These are phyloP conservation scores for Yamadazyma spencermartinsiae DNA, from an alignment of 1,139 yeast genomes.

Conservation along the genomic window DNA sequence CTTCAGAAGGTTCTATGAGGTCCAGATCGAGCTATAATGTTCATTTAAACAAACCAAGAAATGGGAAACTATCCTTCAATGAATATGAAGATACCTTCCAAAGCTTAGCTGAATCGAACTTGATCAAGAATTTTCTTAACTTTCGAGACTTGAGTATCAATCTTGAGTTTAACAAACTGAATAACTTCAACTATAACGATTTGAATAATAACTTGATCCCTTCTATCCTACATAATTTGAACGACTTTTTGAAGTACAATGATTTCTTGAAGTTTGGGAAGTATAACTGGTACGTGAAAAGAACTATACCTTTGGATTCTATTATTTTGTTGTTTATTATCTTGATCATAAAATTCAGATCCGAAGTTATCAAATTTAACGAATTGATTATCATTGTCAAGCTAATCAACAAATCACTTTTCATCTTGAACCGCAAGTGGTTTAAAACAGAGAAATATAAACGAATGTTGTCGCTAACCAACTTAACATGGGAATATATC, in stretches of 20 bases:
- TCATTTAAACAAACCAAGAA: conserved; percentile 20
- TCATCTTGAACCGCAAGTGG: conserved; percentile 47
- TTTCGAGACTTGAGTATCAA: conserved; percentile 35
- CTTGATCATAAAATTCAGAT: conserved; percentile 53
- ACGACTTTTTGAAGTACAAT: conserved; percentile 51
- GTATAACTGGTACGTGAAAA: conserved; percentile 60
- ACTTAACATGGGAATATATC: conserved; percentile 46
- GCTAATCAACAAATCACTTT: conserved; percentile 43
- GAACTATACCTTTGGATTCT: conserved; percentile 62
- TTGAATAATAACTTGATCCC: conserved; percentile 55
- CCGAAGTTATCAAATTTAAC: conserved; percentile 38
- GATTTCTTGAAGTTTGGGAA: conserved; percentile 50
- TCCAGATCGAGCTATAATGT: conserved; percentile 13
- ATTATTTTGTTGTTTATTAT: conserved; percentile 53
- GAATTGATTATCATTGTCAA: conserved; percentile 38
- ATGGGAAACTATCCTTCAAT: conserved; percentile 33
- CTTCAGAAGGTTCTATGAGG: background rate
- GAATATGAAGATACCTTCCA: conserved; percentile 48
- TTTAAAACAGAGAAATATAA: conserved; percentile 50
- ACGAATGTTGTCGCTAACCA: conserved; percentile 45
- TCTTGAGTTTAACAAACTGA: conserved; percentile 34
- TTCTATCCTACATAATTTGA: conserved; percentile 56
- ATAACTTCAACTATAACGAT: conserved; percentile 47
- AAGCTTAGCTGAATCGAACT: conserved; percentile 38
- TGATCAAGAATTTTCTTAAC: conserved; percentile 31